Conservation (phyloP, 1,284 basidiomycete genomes). For the Macrocybe sp. region DNA sequence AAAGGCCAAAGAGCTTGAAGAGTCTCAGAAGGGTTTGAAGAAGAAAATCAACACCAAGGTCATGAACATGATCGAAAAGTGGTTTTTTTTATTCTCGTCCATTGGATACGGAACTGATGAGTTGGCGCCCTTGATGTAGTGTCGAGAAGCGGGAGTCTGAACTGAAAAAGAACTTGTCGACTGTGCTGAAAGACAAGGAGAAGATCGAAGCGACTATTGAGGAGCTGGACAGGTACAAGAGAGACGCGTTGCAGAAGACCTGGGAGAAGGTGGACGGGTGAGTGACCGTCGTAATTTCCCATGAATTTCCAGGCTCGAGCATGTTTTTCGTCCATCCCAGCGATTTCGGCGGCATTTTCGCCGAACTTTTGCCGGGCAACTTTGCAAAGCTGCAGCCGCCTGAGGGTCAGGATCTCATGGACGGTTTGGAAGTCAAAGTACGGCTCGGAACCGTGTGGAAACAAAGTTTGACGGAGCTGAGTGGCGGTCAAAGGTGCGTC, state of each 20-base stretch:
- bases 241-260: conserved; percentile 89
- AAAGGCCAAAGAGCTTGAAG: conserved; percentile 75
- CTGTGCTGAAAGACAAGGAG: conserved; percentile 89
- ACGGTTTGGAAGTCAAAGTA: conserved; percentile 97
- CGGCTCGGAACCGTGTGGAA: conserved; percentile 96
- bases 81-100: not conserved
- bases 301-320: conserved; percentile 1
- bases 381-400: conserved; percentile 94
- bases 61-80: conserved; percentile 95
- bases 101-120: conserved; percentile 1
- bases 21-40: conserved; percentile 83
- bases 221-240: conserved; percentile 92
- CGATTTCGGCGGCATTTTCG: conserved; percentile 97
- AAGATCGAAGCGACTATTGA: conserved; percentile 96
- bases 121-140: conserved; percentile 33
- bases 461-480: conserved; percentile 93
- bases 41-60: conserved; percentile 97
- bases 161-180: conserved; percentile 85
- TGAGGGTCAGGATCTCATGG: conserved; percentile 89
- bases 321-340: conserved; percentile 33
- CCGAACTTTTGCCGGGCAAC: conserved; percentile 93
- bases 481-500: conserved; percentile 90
- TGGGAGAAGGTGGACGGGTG: conserved; percentile 95
- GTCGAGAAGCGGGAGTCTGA: conserved; percentile 93
- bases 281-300: conserved; percentile 20